These are phyloP conservation scores for Capsicum chinense DNA, from an alignment of 257 asterid genomes.

Conservation along the genomic window DNA sequence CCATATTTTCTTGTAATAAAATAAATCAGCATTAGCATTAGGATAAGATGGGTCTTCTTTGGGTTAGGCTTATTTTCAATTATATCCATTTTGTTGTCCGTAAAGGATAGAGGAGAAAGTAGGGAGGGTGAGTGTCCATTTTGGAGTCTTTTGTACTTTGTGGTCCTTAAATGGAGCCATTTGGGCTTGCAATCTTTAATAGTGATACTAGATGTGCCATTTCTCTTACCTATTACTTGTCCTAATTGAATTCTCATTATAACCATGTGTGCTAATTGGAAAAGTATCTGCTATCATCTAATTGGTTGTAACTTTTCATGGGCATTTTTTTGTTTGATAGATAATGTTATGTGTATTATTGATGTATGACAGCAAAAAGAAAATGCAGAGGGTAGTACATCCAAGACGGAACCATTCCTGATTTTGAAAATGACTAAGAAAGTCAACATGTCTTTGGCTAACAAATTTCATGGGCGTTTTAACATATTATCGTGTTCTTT, in stretches of 20 bases:
- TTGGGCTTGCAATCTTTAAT: neutral
- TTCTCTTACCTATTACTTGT: conserved; percentile 14
- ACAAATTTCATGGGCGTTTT: conserved; percentile 17
- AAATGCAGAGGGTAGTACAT: neutral
- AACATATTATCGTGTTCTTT: conserved; percentile 16
- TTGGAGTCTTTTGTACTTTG: neutral
- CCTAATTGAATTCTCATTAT: conserved; percentile 16
- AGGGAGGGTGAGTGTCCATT: conserved; percentile 12
- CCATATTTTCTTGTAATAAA: conserved; percentile 8
- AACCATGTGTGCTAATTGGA: conserved; percentile 4
- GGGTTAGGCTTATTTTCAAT: conserved; percentile 22
- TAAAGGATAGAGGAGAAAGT: conserved; percentile 7
- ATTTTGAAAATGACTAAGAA: conserved; percentile 4
- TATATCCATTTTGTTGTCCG: neutral
- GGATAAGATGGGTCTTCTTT: conserved; percentile 24
- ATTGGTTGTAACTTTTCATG: conserved; percentile 16
- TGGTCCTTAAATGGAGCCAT: neutral
- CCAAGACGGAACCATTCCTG: neutral
- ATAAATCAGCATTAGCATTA: conserved; percentile 15
- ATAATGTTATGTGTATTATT: neutral
- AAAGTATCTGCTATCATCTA: conserved; percentile 8
- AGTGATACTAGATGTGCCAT: neutral
- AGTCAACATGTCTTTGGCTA: neutral
- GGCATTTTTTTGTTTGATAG: neutral
- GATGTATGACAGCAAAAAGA: neutral